Evolutionary conservation across 2,329 filamentous ascomycete species (phyloP).

Genomic region (Talaromyces sp.): DNA sequence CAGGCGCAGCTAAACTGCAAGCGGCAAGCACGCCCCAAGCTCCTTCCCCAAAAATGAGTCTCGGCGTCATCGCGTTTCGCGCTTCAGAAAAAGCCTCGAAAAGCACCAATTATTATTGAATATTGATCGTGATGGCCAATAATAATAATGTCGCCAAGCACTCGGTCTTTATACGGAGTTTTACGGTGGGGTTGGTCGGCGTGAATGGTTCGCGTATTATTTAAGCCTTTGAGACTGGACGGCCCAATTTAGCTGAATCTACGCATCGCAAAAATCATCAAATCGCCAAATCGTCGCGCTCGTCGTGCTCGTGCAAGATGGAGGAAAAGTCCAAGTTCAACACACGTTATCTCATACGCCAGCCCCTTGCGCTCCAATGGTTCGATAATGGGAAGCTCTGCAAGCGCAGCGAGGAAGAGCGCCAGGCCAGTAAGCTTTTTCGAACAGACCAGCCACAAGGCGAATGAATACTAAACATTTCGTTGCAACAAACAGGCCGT

Average conservation of each 20-base stretch:
- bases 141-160: not conserved
- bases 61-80: not conserved
- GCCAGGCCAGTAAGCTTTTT: slow-evolving; percentile 33
- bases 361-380: slow-evolving; percentile 41
- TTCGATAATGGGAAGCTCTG: slow-evolving; percentile 41
- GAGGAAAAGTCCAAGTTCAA: slow-evolving; percentile 9
- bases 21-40: not conserved
- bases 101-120: no score
- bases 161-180: not conserved
- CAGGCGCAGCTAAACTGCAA: not conserved
- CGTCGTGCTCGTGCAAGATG: not conserved
- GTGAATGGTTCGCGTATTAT: not conserved
- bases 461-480: not conserved
- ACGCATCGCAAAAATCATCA: not conserved
- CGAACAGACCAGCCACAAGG: not conserved
- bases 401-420: slow-evolving; percentile 42
- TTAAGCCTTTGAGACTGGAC: not conserved
- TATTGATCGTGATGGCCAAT: no score
- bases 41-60: not conserved
- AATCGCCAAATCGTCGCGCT: not conserved
- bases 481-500: slow-evolving; percentile 22
- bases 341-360: slow-evolving; percentile 25
- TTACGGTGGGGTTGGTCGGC: not conserved
- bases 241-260: not conserved
- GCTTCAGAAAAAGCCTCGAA: no score